Evolutionary conservation across 805 yeast species (phyloP).

Genomic region (Lachancea cidri): DNA sequence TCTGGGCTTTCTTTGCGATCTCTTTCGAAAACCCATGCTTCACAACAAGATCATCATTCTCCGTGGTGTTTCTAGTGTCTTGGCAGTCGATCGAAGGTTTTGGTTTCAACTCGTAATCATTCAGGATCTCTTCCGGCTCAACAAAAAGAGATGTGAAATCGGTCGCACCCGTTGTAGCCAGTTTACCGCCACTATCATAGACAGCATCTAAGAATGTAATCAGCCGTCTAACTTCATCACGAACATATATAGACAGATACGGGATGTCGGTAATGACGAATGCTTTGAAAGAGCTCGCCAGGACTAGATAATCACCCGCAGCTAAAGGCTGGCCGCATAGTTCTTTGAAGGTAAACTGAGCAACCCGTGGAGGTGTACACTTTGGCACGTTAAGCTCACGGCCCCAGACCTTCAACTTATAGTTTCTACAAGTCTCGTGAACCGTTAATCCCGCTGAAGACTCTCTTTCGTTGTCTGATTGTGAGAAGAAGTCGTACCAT

Average conservation of each 20-base stretch:
- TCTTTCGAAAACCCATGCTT: slow-evolving; percentile 73
- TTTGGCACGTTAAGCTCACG: slow-evolving; percentile 70
- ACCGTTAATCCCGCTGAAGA: slow-evolving; percentile 19
- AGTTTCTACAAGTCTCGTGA: slow-evolving; percentile 18
- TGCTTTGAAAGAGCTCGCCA: slow-evolving; percentile 70
- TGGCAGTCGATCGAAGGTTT: slow-evolving; percentile 10
- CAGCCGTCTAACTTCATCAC: slow-evolving; percentile 85
- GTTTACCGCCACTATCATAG: slow-evolving; percentile 81
- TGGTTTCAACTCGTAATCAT: slow-evolving; percentile 32
- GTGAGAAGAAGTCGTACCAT: slow-evolving; percentile 81
- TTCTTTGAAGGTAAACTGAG: slow-evolving; percentile 82
- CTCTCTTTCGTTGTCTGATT: slow-evolving; percentile 39
- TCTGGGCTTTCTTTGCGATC: slow-evolving; percentile 62
- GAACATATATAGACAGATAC: slow-evolving; percentile 63
- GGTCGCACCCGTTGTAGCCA: slow-evolving; percentile 87
- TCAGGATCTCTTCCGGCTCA: slow-evolving; percentile 59
- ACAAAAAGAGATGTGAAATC: slow-evolving; percentile 81
- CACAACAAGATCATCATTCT: slow-evolving; percentile 56
- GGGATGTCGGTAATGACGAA: slow-evolving; percentile 94
- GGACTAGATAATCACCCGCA: slow-evolving; percentile 88
- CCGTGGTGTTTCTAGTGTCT: slow-evolving; percentile 28
- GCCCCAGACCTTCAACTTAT: slow-evolving; percentile 74
- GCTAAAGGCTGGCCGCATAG: slow-evolving; percentile 84
- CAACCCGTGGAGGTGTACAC: slow-evolving; percentile 74
- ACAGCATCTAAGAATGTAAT: slow-evolving; percentile 95